phyloP scores from a whole-genome alignment of 139 green algal species.

The Picochlorum costavermella region DNA sequence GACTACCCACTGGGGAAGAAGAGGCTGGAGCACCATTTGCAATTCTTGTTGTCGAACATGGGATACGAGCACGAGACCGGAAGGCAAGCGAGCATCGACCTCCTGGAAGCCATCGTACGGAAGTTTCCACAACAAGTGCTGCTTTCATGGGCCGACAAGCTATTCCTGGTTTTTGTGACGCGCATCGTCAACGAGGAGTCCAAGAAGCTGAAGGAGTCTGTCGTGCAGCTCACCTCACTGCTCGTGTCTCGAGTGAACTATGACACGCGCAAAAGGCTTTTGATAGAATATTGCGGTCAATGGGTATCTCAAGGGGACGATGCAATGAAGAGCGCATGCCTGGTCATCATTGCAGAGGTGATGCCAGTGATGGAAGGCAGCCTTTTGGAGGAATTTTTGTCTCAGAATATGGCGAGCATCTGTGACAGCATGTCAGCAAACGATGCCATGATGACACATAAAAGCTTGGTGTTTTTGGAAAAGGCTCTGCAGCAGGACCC shows the following conservation, averaged over 20 bases:
- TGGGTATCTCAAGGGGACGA: no score
- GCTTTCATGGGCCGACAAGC: constrained; percentile 33
- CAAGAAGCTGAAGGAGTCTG: constrained; percentile 36
- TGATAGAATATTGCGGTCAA: no score
- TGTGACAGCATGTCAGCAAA: background rate
- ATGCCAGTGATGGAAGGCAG: no score
- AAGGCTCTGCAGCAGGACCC: constrained; percentile 11
- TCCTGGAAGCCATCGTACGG: constrained; percentile 59
- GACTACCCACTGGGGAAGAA: constrained; percentile 78
- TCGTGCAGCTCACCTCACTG: constrained; percentile 17
- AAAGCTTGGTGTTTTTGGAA: background rate
- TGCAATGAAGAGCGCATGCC: no score
- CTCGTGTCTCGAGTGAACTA: background rate
- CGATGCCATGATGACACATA: background rate
- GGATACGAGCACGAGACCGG: constrained; percentile 71
- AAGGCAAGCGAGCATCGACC: constrained; percentile 55
- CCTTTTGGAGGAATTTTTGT: no score
- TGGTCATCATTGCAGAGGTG: no score
- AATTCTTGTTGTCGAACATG: constrained; percentile 68
- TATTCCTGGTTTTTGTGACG: constrained; percentile 77
- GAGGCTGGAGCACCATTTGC: constrained; percentile 63
- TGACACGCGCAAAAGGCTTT: no score
- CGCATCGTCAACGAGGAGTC: constrained; percentile 69
- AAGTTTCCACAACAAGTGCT: constrained; percentile 75
- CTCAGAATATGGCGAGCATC: no score